Conservation (phyloP, 208 protist species). For the Giardia muris region DNA sequence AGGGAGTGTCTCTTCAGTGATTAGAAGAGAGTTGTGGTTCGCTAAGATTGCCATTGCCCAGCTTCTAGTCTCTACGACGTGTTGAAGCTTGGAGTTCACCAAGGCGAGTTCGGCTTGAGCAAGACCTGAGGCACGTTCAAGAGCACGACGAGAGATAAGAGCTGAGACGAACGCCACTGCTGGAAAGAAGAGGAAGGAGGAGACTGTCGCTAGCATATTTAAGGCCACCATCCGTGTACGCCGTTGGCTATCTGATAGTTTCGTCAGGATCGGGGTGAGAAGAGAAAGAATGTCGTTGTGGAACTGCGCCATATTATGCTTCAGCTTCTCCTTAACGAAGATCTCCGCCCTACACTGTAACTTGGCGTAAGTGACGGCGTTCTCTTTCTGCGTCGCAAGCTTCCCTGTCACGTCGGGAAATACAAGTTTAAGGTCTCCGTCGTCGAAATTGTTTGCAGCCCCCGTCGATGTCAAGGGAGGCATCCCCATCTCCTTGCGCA, state of each 20-base stretch:
- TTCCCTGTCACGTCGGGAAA: neutral
- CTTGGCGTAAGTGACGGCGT: neutral
- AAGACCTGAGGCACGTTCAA: neutral
- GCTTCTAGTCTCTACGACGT: neutral
- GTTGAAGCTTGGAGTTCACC: neutral
- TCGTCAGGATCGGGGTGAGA: neutral
- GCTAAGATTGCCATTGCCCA: neutral
- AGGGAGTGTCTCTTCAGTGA: neutral
- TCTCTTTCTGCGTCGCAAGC: neutral
- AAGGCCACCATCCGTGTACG: neutral
- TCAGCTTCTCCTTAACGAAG: neutral
- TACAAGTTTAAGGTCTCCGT: neutral
- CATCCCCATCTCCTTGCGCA: neutral
- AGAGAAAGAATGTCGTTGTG: neutral
- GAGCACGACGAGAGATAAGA: neutral
- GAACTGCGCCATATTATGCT: neutral
- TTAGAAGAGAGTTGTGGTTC: neutral
- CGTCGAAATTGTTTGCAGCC: neutral
- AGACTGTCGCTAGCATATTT: neutral
- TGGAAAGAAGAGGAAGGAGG: neutral
- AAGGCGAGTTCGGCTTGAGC: neutral
- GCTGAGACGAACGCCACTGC: neutral
- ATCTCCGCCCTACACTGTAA: neutral
- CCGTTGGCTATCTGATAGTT: neutral
- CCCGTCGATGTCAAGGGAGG: neutral